phyloP scores from a whole-genome alignment of 352 stramenopile species.

The Phytophthora pisi region DNA sequence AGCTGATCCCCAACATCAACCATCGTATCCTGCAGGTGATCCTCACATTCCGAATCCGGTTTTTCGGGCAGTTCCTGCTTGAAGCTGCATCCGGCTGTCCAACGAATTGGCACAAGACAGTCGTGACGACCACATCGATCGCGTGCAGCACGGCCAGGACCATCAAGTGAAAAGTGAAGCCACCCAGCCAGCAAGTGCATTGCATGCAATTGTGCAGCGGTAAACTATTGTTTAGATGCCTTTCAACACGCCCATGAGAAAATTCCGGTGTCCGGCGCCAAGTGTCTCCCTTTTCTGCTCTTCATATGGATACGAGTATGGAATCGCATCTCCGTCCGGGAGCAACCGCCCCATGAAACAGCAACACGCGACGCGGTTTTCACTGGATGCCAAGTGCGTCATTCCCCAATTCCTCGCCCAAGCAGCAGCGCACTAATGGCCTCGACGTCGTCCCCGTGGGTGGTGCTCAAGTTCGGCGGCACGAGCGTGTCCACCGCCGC shows the following conservation, averaged over 20 bases:
- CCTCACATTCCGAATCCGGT: background rate
- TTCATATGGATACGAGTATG: too few species aligned
- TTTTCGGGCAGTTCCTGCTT: background rate
- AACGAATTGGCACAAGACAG: too few species aligned
- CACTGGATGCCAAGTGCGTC: constrained; percentile 27
- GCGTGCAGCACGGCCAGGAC: too few species aligned
- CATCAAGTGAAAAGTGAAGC: background rate
- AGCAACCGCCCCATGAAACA: background rate
- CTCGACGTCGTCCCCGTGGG: constrained; percentile 48
- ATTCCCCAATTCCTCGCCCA: constrained; percentile 23
- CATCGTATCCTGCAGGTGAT: background rate
- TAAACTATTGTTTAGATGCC: constrained; percentile 31
- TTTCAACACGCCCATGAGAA: constrained; percentile 23
- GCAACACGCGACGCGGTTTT: constrained; percentile 24
- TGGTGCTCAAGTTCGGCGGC: constrained; percentile 91
- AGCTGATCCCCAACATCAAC: background rate
- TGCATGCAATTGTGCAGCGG: background rate
- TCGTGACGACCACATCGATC: background rate
- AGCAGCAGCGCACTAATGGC: constrained; percentile 6
- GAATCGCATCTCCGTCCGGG: too few species aligned
- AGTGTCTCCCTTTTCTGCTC: too few species aligned
- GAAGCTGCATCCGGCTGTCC: background rate
- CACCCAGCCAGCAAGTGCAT: background rate
- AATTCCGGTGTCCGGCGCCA: background rate
- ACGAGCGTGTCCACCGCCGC: constrained; percentile 84